Evolutionary conservation across 2,329 filamentous ascomycete genomes (phyloP), one percentile per base, ranked within the genome.

Genomic region (Nakataea oryzae): DNA sequence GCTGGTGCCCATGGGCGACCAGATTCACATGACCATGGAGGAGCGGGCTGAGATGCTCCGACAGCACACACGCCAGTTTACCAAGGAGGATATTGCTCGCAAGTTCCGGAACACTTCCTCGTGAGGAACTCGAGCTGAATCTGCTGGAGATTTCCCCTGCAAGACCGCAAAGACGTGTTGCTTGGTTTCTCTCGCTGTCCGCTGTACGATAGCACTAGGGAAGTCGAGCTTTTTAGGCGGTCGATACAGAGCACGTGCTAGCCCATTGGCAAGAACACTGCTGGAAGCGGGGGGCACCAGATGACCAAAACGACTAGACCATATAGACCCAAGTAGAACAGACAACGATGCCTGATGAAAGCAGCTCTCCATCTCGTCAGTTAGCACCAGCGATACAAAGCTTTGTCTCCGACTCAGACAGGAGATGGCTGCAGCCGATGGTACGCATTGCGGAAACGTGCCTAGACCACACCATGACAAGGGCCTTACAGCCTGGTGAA

Each of bases 1-100:
- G 64, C 71, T 93, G 58, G 87, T 93, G 17, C 90, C 90, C 0
- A 87, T 93, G 54, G 88, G 88, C 0, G 64, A 62, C 54, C 90
- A 93, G 75, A 84, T 88, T 54, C 74, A 76, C 7, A 82, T 92
- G 81, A 85, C 78, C 0, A 75, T 87, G 65, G 81, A 86, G 32
- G 83, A 90, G 72, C 78, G 84, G 34, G 84, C 81, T 6, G 80
- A 77, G 13, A 81, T 90, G 80, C 74, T 92, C 65, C 80, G 78
- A 66, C 79, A 76, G 24, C 86, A 88, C 74, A 90, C 88, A n/a
- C 76, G 80, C 55, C 76, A 74, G 60, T 91, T 93, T 66, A 81
- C 76, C 0, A 84, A 88, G 69, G 82, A 83, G 64, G 87, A 89
- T 63, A 86, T 90, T 63, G 71, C 67, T 41, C 72, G 74, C 58